A percentile compares a stretch with the other conserved stretches of the same genome.
Evolutionary conservation across 2,329 filamentous ascomycete species (phyloP).

Genomic region (Penicillium sp.): DNA sequence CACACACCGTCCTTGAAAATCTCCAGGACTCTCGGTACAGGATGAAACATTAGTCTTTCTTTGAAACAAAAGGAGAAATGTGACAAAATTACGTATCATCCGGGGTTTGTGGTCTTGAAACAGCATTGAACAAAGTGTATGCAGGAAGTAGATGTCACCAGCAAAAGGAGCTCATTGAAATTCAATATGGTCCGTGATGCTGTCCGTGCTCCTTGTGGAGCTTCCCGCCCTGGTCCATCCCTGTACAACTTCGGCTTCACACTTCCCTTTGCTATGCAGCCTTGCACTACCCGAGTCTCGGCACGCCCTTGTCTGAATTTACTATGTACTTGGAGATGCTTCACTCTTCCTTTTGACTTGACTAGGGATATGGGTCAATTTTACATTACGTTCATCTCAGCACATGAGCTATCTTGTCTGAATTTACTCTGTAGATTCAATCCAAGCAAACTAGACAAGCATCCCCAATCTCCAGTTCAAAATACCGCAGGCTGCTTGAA

Average conservation of each 20-base stretch:
- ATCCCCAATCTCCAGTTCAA: no score
- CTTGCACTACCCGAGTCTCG: not conserved
- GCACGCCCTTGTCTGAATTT: not conserved
- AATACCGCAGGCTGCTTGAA: no score
- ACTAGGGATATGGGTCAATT: no score
- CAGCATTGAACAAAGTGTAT: not conserved
- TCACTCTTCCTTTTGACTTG: not conserved
- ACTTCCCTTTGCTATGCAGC: not conserved
- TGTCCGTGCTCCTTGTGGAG: constrained; percentile 22
- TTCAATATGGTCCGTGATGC: constrained; percentile 16
- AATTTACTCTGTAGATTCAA: no score
- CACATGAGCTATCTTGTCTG: no score
- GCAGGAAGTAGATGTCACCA: no score
- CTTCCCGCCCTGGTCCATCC: not conserved
- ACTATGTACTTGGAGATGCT: not conserved
- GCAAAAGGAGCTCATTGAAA: no score
- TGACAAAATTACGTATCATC: no score
- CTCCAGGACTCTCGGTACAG: no score
- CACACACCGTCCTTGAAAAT: no score
- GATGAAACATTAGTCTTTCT: not conserved
- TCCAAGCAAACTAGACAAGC: no score
- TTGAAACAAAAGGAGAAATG: not conserved
- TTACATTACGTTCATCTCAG: no score
- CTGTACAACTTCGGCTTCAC: not conserved
- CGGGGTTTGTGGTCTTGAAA: not conserved